phyloP scores from a whole-genome alignment of 768 basidiomycete genomes.

The Russula abietina region DNA sequence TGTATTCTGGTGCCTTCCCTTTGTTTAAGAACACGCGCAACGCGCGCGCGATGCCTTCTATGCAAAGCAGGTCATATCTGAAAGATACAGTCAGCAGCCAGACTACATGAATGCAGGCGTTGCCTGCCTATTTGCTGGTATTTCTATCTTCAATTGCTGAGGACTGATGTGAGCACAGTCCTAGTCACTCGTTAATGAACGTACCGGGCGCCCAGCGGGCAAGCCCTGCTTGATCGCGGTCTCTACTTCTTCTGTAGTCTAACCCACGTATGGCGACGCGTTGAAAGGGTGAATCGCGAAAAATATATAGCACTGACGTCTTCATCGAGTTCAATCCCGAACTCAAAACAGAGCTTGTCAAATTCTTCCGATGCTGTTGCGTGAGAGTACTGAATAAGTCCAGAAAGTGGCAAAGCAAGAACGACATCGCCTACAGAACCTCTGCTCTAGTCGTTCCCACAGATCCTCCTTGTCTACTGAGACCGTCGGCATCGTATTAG shows the following conservation, averaged over 20 bases:
- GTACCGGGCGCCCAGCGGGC: conserved; percentile 77
- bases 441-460: conserved; percentile 75
- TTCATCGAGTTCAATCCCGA: conserved; percentile 95
- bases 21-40: conserved; percentile 77
- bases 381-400: conserved; percentile 20
- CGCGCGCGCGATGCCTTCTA: conserved; percentile 90
- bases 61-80: conserved; percentile 96
- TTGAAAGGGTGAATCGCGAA: not conserved
- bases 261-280: conserved; percentile 14
- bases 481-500: conserved; percentile 77
- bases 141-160: conserved; percentile 97
- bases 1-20: conserved; percentile 63
- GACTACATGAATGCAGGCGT: not conserved
- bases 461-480: conserved; percentile 94
- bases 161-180: conserved; percentile 18
- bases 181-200: conserved; percentile 25
- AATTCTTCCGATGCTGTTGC: conserved; percentile 84
- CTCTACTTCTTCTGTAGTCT: conserved; percentile 89
- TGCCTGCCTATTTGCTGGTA: conserved; percentile 88
- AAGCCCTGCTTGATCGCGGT: conserved; percentile 76
- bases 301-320: conserved; percentile 55
- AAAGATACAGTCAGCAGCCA: conserved; percentile 1
- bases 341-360: conserved; percentile 93
- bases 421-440: conserved; percentile 56
- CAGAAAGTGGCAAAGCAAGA: conserved; percentile 19